Evolutionary conservation across 2,329 filamentous ascomycete genomes (phyloP), one percentile per base, ranked within the genome.

Genomic region (Westerdykella ornata): DNA sequence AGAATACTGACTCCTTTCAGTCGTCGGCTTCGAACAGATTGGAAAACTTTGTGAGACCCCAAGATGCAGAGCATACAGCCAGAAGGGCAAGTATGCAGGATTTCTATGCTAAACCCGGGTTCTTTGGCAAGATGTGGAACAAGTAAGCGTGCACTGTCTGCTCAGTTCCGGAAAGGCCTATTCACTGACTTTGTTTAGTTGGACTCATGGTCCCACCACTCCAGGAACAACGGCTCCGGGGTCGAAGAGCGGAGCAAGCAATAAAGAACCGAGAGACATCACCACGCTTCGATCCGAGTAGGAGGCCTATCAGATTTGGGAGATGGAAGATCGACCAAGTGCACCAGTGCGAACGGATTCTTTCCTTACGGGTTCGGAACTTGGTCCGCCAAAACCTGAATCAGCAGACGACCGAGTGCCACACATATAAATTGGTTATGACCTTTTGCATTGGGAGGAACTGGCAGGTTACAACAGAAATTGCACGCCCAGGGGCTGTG

Each of bases 51-150:
- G 54, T 65, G 46, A 51, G 60, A 22, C 57, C 59, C n/a, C 51
- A 47, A 20, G 58, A 62, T 17, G 48, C 55, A 9, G 44, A 59
- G 20, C 55, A 51, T 31, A 33, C 52, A 3, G 53, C 53, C 5
- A 51, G 63, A 37, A 52, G 63, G 38, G 39, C 56, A 3, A 64
- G 62, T 22, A 38, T 62, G 2, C 56, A 62, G 15, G 63, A 66
- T 32, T 52, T 57, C 3, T 64, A 64, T 19, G 56, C 53, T 22
- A 63, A 62, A 45, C 46, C 56, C 6, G 60, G 62, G 3, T 41
- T 65, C 5, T 20, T 66, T 7, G 63, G 61, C 12, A 49, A 45
- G 1, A 49, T 58, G 53, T 66, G 63, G 63, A 63, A 65, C 39
- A 64, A 57, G 62, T 62, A 47, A 36, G 52, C 31, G 34, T 8